These are phyloP conservation scores for Gossypium gossypioides DNA, from an alignment of 441 rosid species.

Conservation along the genomic window DNA sequence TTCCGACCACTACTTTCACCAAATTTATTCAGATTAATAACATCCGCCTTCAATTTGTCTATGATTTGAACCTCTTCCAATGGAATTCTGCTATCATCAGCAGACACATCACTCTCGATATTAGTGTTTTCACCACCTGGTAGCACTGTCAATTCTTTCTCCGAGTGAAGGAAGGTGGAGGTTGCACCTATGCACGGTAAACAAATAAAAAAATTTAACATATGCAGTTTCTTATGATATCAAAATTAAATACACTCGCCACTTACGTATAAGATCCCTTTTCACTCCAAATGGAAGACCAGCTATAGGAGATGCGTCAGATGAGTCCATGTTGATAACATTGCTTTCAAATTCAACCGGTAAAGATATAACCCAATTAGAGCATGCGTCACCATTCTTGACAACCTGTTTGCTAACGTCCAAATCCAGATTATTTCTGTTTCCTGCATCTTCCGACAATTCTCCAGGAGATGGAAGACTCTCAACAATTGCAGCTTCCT, in stretches of 20 bases:
- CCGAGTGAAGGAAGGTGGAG: background rate
- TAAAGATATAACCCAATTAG: background rate
- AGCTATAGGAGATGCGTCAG: background rate
- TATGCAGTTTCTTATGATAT: background rate
- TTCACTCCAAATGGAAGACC: background rate
- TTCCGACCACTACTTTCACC: background rate
- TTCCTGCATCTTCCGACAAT: background rate
- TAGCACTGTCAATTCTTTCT: background rate
- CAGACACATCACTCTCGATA: background rate
- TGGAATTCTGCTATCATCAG: background rate
- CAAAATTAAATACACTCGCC: background rate
- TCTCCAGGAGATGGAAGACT: background rate
- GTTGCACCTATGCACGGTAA: background rate
- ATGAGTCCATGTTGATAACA: background rate
- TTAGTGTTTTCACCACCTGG: background rate
- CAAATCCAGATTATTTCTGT: background rate
- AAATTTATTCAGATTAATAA: background rate
- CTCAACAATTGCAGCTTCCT: conserved; percentile 9
- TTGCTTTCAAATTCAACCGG: background rate
- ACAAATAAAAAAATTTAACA: background rate
- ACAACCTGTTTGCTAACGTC: background rate
- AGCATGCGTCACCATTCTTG: background rate
- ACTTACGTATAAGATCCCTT: conserved; percentile 2
- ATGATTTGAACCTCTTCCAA: background rate
- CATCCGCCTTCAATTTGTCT: background rate